Evolutionary conservation across 1,284 basidiomycete genomes (phyloP), one percentile per base, ranked within the genome.

Genomic region (Apiotrichum brassicae): DNA sequence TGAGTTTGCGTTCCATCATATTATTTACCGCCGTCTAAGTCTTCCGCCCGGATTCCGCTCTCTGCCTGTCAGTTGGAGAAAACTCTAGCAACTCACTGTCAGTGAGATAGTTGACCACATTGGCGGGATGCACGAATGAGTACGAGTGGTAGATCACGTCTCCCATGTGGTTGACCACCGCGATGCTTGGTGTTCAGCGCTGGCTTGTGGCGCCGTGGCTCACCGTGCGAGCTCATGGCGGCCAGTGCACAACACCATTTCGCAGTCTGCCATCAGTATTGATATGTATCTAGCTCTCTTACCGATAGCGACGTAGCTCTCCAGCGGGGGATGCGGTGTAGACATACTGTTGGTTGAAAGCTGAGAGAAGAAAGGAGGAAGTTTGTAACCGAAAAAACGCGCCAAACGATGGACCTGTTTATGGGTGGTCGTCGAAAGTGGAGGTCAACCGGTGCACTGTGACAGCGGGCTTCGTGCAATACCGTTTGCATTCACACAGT

Each of bases 91-190:
- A 46, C 61, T 51, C 36, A 50, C 78, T 73, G 65, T 68, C 70
- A 0, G 78, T 78, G 1, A 76, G 64, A 61, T 77, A 79, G 62
- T 78, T 76, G 9, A 72, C 70, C 13, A 79, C 76, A 44, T 72
- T 73, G 40, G 73, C 66, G 11, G 73, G 67, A 20, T 77, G 74
- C 23, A 68, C 60, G 42, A 65, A 65, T 0, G 79, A 77, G 50
- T 74, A 78, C 0, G 70, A 71, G 52, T 79, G 76, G 43, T 75
- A 62, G 7, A 79, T 49, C 11, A 73, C 61, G 3, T 54, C 56
- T 9, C 77, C 77, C 42, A 72, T 61, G 50, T 75, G 74, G 60
- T 79, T 75, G 36, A 79, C 77, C 35, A 79, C 72, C 8, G 65
- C 70, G 16, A 73, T 30, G 9, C 28, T 30, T n/a, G n/a, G n/a